Percentiles rank a stretch among this genome's conserved stretches.
Evolutionary conservation across 257 asterid genomes (phyloP).

Genomic region (Ligustrum vulgare): DNA sequence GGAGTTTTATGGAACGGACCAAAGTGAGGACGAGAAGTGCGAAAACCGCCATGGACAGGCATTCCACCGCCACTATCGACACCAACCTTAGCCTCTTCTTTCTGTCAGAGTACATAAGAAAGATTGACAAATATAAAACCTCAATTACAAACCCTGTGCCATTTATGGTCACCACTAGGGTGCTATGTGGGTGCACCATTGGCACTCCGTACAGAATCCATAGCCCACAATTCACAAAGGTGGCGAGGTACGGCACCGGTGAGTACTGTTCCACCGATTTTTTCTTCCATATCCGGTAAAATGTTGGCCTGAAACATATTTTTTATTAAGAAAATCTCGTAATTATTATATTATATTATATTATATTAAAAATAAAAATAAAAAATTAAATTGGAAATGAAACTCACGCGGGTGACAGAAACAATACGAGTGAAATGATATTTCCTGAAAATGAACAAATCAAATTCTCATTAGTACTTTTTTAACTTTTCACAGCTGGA

Average conservation of each 20-base stretch:
- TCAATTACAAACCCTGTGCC: slow-evolving; percentile 72
- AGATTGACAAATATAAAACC: slow-evolving; percentile 45
- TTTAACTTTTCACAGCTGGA: too few species aligned
- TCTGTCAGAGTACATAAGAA: slow-evolving; percentile 42
- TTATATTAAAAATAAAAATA: too few species aligned
- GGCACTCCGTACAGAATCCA: slow-evolving; percentile 92
- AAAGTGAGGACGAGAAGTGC: slow-evolving; percentile 49
- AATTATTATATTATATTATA: too few species aligned
- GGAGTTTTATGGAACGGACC: slow-evolving; percentile 44
- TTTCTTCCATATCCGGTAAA: slow-evolving; percentile 60
- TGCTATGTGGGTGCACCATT: slow-evolving; percentile 69
- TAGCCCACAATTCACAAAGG: slow-evolving; percentile 70
- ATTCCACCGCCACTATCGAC: slow-evolving; percentile 39
- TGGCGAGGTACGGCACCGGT: slow-evolving; percentile 73
- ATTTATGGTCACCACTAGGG: slow-evolving; percentile 66
- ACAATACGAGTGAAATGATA: slow-evolving; percentile 58
- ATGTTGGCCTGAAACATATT: slow-evolving; percentile 56
- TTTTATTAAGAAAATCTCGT: too few species aligned
- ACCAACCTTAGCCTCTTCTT: slow-evolving; percentile 46
- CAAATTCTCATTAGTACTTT: neutral
- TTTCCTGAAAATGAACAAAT: slow-evolving; percentile 58
- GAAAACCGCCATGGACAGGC: slow-evolving; percentile 45
- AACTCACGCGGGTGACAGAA: slow-evolving; percentile 79
- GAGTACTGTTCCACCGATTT: slow-evolving; percentile 78
- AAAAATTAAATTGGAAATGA: too few species aligned